These are phyloP conservation scores for Isatis tinctoria DNA, from an alignment of 345 rosid species.

Conservation along the genomic window DNA sequence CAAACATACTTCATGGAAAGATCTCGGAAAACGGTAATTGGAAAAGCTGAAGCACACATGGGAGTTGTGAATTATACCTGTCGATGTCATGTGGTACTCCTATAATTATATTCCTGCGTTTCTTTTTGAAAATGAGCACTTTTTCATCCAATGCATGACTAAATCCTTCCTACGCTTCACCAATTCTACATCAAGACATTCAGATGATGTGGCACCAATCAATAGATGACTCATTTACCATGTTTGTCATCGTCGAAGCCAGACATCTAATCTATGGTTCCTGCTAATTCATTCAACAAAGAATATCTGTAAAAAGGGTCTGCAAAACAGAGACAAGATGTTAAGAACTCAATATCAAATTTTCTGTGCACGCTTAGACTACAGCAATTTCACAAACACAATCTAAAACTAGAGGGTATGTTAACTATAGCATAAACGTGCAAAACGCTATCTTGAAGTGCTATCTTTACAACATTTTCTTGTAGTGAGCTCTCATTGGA, in stretches of 20 bases:
- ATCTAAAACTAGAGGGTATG: no score
- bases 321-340: not conserved
- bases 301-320: no score
- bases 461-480: no score
- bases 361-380: not conserved
- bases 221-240: conserved; percentile 36
- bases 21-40: not conserved
- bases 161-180: not conserved
- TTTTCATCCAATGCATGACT: conserved; percentile 59
- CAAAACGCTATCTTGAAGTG: no score
- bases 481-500: no score
- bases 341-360: not conserved
- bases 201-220: not conserved
- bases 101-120: conserved; percentile 85
- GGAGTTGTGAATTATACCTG: conserved; percentile 42
- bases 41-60: conserved; percentile 5
- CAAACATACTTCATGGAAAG: not conserved
- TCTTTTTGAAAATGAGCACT: conserved; percentile 91
- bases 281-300: conserved; percentile 31
- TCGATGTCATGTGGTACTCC: conserved; percentile 86
- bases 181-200: not conserved
- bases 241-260: conserved; percentile 33
- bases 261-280: conserved; percentile 43
- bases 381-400: no score
- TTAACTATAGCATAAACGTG: no score